Evolutionary conservation across 78 protist genomes (phyloP).

Genomic region (Andalucia godoyi): DNA sequence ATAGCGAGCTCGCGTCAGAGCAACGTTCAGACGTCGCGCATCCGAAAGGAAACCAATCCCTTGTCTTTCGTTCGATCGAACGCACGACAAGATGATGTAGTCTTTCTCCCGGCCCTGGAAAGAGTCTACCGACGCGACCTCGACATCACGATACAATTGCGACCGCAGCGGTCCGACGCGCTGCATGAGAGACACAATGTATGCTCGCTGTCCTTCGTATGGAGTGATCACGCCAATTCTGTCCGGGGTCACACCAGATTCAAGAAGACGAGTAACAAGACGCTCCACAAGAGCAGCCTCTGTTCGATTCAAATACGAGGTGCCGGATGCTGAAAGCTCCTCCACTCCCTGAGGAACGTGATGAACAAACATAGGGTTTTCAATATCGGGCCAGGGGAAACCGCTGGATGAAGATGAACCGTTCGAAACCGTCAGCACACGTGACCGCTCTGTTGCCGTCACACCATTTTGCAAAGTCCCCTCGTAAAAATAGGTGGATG

Average conservation of each 20-base stretch:
- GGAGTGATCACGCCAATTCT: conserved; percentile 99
- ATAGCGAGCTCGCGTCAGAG: conserved; percentile 95
- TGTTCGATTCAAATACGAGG: conserved; percentile 95
- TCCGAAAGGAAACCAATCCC: conserved; percentile 98
- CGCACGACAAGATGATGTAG: conserved; percentile 96
- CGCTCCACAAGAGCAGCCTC: conserved; percentile 93
- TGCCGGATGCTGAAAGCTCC: conserved; percentile 88
- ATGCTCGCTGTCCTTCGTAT: conserved; percentile 99
- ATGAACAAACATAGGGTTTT: conserved; percentile 91
- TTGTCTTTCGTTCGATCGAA: conserved; percentile 89
- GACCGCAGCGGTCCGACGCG: conserved; percentile 64
- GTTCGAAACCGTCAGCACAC: neutral
- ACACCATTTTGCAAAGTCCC: conserved; percentile 98
- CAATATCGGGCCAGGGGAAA: conserved; percentile 88
- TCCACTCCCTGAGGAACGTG: conserved; percentile 82
- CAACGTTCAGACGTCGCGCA: conserved; percentile 98
- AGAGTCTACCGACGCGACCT: conserved; percentile 95
- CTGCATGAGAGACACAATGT: conserved; percentile 70
- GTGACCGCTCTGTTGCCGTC: conserved; percentile 56
- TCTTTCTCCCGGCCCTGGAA: conserved; percentile 99
- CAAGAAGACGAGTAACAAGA: conserved; percentile 75
- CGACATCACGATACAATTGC: conserved; percentile 61
- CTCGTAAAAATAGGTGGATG: conserved; percentile 92
- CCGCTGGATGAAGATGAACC: neutral
- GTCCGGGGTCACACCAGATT: conserved; percentile 72